Conservation (phyloP, 1,284 basidiomycete genomes). For the Ganoderma resinaceum region DNA sequence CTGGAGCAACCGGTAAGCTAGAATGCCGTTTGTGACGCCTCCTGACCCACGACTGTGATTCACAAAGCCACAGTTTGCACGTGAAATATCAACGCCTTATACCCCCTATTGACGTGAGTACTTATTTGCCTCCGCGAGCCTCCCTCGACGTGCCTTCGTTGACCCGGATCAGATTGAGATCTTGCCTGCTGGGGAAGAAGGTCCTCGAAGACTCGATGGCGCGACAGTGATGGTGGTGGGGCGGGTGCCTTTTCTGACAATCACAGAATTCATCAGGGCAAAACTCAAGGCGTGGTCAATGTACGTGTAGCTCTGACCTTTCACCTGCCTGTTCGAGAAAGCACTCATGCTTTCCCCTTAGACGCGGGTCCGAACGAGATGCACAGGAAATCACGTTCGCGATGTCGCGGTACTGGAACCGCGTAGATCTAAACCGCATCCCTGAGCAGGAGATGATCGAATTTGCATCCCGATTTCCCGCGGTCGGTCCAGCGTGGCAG, state of each 20-base stretch:
- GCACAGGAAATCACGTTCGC: slow-evolving; percentile 76
- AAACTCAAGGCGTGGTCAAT: slow-evolving; percentile 81
- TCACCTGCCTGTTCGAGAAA: slow-evolving; percentile 22
- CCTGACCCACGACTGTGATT: slow-evolving; percentile 17
- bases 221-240: slow-evolving; percentile 70
- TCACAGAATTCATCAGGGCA: slow-evolving; percentile 81
- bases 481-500: slow-evolving; percentile 69
- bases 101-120: slow-evolving; percentile 45
- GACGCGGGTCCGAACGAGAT: slow-evolving; percentile 70
- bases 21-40: slow-evolving; percentile 4
- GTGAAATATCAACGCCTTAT: slow-evolving; percentile 46
- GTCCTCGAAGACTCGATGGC: slow-evolving; percentile 73
- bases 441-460: slow-evolving; percentile 81
- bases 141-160: not conserved
- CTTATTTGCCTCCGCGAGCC: slow-evolving; percentile 10
- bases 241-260: slow-evolving; percentile 74
- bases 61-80: slow-evolving; percentile 41
- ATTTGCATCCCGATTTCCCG: slow-evolving; percentile 62
- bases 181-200: slow-evolving; percentile 78
- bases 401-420: slow-evolving; percentile 75
- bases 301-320: slow-evolving; percentile 49
- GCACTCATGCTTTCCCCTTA: slow-evolving; percentile 37
- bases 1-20: slow-evolving; percentile 59
- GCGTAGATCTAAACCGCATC: slow-evolving; percentile 81
- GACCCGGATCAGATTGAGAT: slow-evolving; percentile 73